These are phyloP conservation scores for Dictyostelium intermedium DNA, from an alignment of 78 protist genomes.

Conservation along the genomic window DNA sequence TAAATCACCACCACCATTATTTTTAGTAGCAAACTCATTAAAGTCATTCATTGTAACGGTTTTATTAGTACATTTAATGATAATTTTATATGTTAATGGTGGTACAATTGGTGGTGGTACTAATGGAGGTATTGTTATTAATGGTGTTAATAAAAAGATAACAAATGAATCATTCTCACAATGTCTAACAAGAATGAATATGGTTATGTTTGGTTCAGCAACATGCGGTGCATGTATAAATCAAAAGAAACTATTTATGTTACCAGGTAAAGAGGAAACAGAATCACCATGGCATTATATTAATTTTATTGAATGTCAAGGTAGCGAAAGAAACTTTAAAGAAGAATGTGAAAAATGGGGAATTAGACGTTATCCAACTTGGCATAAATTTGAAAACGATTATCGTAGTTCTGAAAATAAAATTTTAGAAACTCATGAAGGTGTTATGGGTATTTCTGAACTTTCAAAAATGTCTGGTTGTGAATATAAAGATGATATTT, in stretches of 20 bases:
- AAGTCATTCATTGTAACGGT: neutral
- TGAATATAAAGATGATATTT: neutral
- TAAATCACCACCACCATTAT: constrained; percentile 16
- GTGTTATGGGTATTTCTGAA: constrained; percentile 20
- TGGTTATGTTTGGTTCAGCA: constrained; percentile 56
- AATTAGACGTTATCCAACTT: constrained; percentile 53
- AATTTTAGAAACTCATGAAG: constrained; percentile 29
- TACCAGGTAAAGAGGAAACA: neutral
- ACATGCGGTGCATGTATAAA: constrained; percentile 35
- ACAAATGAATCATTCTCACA: constrained; percentile 13
- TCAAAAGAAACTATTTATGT: constrained; percentile 31
- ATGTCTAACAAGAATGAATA: constrained; percentile 25
- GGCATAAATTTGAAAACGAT: constrained; percentile 4
- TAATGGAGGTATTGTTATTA: neutral
- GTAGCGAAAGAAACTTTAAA: neutral
- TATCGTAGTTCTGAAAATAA: neutral
- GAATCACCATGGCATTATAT: constrained; percentile 38
- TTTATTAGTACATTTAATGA: neutral
- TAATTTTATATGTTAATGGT: neutral
- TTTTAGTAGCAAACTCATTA: neutral
- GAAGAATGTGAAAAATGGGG: neutral
- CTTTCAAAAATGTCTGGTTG: constrained; percentile 61
- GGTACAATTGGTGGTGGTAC: neutral
- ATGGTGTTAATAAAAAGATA: neutral
- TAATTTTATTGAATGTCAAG: constrained; percentile 43